A percentile compares a stretch with the other conserved stretches of the same genome.
These are phyloP conservation scores for rapeseed (Brassica napus) DNA, from an alignment of 345 rosid species.

Conservation along the genomic window Da-Ae NC_063436.1:3583501-3584000, in stretches of 20 bases:
- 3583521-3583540: not conserved
- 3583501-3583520: not conserved
- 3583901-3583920: not conserved
- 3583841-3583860: not conserved
- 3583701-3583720: constrained; percentile 50
- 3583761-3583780: constrained; percentile 97
- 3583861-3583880: not conserved
- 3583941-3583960: not conserved
- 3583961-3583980: no score
- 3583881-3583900: constrained; percentile 12
- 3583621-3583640: not conserved
- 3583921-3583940: not conserved
- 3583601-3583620: not conserved
- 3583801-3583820: constrained; percentile 2
- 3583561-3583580: not conserved
- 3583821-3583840: not conserved
- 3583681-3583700: not conserved
- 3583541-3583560: not conserved
- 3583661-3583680: not conserved
- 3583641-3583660: not conserved
- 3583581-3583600: not conserved
- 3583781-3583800: constrained; percentile 68
- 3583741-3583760: constrained; percentile 82
- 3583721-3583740: constrained; percentile 81
- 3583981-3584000: no score